These are phyloP conservation scores for Rhodotorula sp. DNA, from an alignment of 1,284 basidiomycete species.

Conservation along the genomic window DNA sequence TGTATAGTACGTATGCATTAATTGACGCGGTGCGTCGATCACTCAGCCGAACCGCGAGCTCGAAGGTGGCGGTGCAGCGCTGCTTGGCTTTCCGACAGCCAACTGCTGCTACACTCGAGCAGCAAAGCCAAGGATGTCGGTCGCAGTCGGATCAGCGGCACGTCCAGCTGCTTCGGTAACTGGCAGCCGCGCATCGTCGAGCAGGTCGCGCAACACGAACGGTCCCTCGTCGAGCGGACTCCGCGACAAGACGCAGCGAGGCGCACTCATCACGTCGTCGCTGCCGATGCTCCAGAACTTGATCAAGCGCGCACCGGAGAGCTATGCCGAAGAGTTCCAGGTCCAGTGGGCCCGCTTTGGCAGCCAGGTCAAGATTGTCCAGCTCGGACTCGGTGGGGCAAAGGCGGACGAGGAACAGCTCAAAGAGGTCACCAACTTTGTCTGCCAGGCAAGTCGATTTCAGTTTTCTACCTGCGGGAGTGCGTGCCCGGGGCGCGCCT, in stretches of 20 bases:
- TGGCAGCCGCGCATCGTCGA: slow-evolving; percentile 10
- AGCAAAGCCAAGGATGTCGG: background rate
- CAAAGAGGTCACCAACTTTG: slow-evolving; percentile 78
- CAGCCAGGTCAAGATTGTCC: slow-evolving; percentile 79
- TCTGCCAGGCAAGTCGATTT: slow-evolving; percentile 63
- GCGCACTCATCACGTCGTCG: slow-evolving; percentile 55
- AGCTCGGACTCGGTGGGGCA: slow-evolving; percentile 54
- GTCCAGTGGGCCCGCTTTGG: slow-evolving; percentile 98
- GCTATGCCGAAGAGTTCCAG: slow-evolving; percentile 95
- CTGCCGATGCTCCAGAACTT: slow-evolving; percentile 81
- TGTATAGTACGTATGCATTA: too few species aligned
- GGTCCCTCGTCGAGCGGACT: slow-evolving; percentile 14
- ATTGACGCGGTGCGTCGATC: too few species aligned
- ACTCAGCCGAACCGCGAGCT: too few species aligned
- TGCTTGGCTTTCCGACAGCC: background rate
- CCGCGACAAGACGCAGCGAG: slow-evolving; percentile 36
- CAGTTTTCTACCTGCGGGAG: too few species aligned
- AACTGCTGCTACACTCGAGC: background rate
- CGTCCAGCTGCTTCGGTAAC: slow-evolving; percentile 5
- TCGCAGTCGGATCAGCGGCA: background rate
- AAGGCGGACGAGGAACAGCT: slow-evolving; percentile 72
- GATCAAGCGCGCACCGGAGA: slow-evolving; percentile 83
- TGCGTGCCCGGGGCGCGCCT: background rate
- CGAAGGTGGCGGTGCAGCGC: background rate
- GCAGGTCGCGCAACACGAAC: background rate